Conservation (phyloP, 202 grass and related monocot genomes). For the Brachypodium distachyon region DNA sequence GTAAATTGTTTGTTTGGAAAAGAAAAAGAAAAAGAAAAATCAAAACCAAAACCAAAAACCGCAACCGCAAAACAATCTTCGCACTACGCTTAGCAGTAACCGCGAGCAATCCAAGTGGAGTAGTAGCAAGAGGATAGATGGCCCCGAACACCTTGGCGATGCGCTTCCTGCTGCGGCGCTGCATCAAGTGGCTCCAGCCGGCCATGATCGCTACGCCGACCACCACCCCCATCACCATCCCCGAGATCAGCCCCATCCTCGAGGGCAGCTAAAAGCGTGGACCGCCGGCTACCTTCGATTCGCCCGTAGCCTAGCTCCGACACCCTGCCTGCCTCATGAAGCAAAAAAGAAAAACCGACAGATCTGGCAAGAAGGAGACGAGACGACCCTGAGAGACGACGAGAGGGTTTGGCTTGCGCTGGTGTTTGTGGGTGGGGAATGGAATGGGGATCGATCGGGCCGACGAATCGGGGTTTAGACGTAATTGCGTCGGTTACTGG, state of each 20-base stretch:
- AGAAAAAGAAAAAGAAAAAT: neutral
- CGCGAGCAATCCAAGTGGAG: neutral
- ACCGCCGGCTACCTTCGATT: neutral
- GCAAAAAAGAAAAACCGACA: neutral
- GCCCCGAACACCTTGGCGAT: slow-evolving; percentile 49
- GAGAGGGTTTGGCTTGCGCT: neutral
- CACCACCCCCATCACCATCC: slow-evolving; percentile 74
- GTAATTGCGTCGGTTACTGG: slow-evolving; percentile 14
- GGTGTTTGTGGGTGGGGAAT: neutral
- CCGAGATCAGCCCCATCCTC: slow-evolving; percentile 82
- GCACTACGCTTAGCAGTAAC: neutral
- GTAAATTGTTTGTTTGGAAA: neutral
- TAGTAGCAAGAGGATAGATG: neutral
- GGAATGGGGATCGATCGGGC: neutral
- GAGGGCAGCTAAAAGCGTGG: neutral
- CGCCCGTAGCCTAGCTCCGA: neutral
- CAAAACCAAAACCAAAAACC: neutral
- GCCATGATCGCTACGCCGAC: slow-evolving; percentile 84
- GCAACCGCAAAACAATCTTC: neutral
- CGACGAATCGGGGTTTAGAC: neutral
- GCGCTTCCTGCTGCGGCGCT: slow-evolving; percentile 60
- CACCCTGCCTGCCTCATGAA: neutral
- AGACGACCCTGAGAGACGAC: too few species aligned
- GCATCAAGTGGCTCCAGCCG: slow-evolving; percentile 81
- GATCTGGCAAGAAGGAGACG: slow-evolving; percentile 7